Percentiles rank a stretch among this genome's conserved stretches.
These are phyloP conservation scores for Colletotrichum filicis DNA, from an alignment of 2,329 filamentous ascomycete genomes.

Conservation along the genomic window DNA sequence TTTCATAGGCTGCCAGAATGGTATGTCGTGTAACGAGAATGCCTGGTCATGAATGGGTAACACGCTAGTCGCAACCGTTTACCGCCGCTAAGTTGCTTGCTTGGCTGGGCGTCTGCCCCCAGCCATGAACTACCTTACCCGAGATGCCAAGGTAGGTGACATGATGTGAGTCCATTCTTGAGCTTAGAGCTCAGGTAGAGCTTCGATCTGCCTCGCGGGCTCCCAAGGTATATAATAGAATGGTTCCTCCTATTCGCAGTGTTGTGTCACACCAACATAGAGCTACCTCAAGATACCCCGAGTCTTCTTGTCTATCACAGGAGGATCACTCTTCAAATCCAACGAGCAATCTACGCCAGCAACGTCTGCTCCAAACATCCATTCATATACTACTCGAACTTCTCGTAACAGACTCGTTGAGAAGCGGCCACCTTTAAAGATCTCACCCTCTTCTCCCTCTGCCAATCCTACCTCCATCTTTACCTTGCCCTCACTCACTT, in stretches of 20 bases:
- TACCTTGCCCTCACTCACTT: slow-evolving; percentile 32
- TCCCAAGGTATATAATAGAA: background rate
- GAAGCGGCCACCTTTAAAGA: background rate
- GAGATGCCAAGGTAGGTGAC: too few relatives aligned
- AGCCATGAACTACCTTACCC: too few relatives aligned
- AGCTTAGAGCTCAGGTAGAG: background rate
- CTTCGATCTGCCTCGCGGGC: too few relatives aligned
- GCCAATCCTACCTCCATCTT: background rate
- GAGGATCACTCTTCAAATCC: background rate
- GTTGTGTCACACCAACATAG: background rate
- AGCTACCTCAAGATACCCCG: background rate
- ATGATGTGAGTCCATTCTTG: background rate
- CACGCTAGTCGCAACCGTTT: background rate
- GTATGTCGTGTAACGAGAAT: background rate
- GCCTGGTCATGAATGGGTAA: background rate
- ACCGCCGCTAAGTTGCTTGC: background rate
- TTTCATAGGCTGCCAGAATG: background rate
- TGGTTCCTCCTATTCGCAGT: background rate
- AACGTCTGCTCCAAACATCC: background rate
- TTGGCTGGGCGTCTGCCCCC: background rate
- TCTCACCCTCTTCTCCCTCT: background rate
- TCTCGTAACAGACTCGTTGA: background rate
- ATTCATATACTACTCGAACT: background rate
- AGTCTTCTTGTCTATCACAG: background rate
- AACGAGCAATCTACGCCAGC: background rate